Conservation (phyloP, 768 basidiomycete genomes). For the Tylopilus sp. region DNA sequence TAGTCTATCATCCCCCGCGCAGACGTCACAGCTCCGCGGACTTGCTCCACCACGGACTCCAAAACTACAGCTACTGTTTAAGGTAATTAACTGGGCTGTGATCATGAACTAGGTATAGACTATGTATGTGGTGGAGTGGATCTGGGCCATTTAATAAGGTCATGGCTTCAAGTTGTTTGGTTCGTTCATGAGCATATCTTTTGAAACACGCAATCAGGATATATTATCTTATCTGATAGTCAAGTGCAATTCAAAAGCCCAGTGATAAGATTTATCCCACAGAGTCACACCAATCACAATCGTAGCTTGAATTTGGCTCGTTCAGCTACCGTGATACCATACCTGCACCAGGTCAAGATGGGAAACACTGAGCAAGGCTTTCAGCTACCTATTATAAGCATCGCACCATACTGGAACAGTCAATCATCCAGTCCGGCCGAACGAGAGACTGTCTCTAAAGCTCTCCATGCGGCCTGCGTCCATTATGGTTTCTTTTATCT, state of each 20-base stretch:
- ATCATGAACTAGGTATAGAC: background rate
- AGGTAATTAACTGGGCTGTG: background rate
- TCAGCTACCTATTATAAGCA: conserved; percentile 67
- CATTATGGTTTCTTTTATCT: conserved; percentile 91
- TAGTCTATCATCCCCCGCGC: background rate
- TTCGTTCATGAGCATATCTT: background rate
- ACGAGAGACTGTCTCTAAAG: conserved; percentile 46
- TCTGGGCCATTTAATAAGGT: background rate
- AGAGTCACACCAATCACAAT: background rate
- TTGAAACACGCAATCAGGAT: background rate
- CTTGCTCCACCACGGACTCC: background rate
- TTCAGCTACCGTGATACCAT: background rate
- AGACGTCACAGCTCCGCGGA: background rate
- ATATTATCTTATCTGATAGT: background rate
- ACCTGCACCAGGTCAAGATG: conserved; percentile 9
- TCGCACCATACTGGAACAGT: conserved; percentile 57
- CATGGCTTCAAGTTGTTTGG: background rate
- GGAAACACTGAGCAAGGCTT: background rate
- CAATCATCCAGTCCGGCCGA: conserved; percentile 29
- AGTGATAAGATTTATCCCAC: too few species aligned
- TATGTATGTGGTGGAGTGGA: background rate
- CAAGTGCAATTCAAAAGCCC: background rate
- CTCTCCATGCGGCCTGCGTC: conserved; percentile 70
- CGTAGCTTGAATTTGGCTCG: background rate
- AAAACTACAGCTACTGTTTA: background rate